phyloP scores from a whole-genome alignment of 129 eudicot species.

The Artemisia annua region DNA sequence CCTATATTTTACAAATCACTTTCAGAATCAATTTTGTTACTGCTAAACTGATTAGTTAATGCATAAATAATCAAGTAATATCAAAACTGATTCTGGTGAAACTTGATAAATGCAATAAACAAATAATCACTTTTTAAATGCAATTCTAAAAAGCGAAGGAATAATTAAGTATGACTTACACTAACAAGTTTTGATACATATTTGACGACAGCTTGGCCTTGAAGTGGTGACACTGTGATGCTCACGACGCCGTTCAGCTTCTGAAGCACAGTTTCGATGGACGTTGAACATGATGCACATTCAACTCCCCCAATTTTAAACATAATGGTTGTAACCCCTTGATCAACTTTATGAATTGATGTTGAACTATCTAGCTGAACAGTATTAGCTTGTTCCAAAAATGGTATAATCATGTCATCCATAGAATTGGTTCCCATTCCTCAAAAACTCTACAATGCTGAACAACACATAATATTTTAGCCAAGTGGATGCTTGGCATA shows the following conservation, averaged over 20 bases:
- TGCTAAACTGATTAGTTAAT: background rate
- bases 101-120: background rate
- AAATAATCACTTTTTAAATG: background rate
- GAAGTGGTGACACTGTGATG: slow-evolving; percentile 65
- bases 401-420: slow-evolving; percentile 63
- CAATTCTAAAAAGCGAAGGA: too few species aligned
- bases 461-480: background rate
- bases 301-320: slow-evolving; percentile 59
- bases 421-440: slow-evolving; percentile 59
- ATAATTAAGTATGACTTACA: slow-evolving; percentile 42
- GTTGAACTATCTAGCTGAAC: slow-evolving; percentile 30
- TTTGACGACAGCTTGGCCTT: slow-evolving; percentile 79
- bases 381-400: slow-evolving; percentile 46
- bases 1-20: slow-evolving; percentile 37
- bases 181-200: slow-evolving; percentile 49
- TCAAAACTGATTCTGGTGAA: too few species aligned
- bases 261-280: slow-evolving; percentile 64
- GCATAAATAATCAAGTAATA: too few species aligned
- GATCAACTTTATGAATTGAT: slow-evolving; percentile 27
- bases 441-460: slow-evolving; percentile 7
- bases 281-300: slow-evolving; percentile 61
- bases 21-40: background rate
- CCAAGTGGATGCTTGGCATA: background rate
- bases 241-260: slow-evolving; percentile 60
- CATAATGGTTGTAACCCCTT: slow-evolving; percentile 38